These are phyloP conservation scores for Pochonia chlamydosporia DNA, from an alignment of 2,329 filamentous ascomycete genomes.

Conservation along the genomic window DNA sequence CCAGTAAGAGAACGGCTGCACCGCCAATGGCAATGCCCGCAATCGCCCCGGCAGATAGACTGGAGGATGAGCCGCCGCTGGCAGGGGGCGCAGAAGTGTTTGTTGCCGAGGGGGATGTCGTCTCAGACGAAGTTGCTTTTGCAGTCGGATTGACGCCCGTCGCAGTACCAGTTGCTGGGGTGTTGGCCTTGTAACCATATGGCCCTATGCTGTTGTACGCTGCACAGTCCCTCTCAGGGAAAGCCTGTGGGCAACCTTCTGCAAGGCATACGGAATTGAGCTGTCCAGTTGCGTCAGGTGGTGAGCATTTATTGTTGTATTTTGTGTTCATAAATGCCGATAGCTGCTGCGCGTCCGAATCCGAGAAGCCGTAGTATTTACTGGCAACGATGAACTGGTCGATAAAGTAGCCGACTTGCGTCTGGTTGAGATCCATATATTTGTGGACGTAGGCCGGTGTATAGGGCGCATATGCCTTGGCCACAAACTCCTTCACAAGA, in stretches of 20 bases:
- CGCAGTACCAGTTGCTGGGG: slow-evolving; percentile 8
- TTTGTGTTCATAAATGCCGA: slow-evolving; percentile 17
- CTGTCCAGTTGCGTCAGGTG: slow-evolving; percentile 15
- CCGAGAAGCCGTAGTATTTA: slow-evolving; percentile 21
- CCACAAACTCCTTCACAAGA: slow-evolving; percentile 12
- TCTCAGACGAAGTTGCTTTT: no score
- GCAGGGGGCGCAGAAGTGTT: background rate
- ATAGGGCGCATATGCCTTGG: slow-evolving; percentile 11
- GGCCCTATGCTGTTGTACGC: slow-evolving; percentile 18
- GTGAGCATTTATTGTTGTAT: slow-evolving; percentile 22
- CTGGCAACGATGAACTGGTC: slow-evolving; percentile 20
- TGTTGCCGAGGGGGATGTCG: background rate
- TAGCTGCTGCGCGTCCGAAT: slow-evolving; percentile 17
- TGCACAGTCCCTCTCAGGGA: slow-evolving; percentile 18
- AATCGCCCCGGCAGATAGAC: slow-evolving; percentile 13
- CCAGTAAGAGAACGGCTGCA: slow-evolving; percentile 15
- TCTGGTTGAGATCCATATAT: slow-evolving; percentile 24
- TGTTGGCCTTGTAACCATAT: slow-evolving; percentile 11
- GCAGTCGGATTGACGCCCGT: background rate
- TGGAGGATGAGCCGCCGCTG: background rate
- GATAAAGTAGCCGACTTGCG: slow-evolving; percentile 24
- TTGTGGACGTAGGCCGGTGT: slow-evolving; percentile 25
- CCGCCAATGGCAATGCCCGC: slow-evolving; percentile 20
- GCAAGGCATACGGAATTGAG: slow-evolving; percentile 23
- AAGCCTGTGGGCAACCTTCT: slow-evolving; percentile 20